Conservation (phyloP, 441 rosid genomes). For the Populus hybrid region DNA sequence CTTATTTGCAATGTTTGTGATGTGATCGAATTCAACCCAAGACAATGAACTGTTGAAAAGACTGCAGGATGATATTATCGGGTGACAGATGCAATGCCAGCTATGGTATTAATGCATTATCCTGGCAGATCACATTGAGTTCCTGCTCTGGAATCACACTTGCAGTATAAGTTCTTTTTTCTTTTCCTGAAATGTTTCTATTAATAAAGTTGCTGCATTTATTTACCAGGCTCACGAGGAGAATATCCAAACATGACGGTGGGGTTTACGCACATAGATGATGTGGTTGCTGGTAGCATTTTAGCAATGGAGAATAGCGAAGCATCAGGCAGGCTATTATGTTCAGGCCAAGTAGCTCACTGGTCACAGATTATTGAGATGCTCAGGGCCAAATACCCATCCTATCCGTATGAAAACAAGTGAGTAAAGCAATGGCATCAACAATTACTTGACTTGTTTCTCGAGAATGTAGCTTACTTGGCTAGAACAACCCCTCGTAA, state of each 20-base stretch:
- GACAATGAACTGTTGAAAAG: neutral
- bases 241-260: slow-evolving; percentile 58
- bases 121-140: neutral
- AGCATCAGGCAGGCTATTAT: slow-evolving; percentile 63
- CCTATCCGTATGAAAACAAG: slow-evolving; percentile 63
- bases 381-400: slow-evolving; percentile 60
- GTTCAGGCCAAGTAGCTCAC: slow-evolving; percentile 62
- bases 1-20: no score
- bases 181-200: neutral
- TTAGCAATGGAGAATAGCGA: slow-evolving; percentile 67
- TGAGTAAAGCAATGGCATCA: slow-evolving; percentile 22
- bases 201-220: neutral
- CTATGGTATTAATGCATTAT: neutral
- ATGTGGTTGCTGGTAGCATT: slow-evolving; percentile 62
- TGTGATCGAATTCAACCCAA: neutral
- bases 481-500: neutral
- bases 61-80: neutral
- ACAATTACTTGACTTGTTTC: neutral
- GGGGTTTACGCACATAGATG: slow-evolving; percentile 77
- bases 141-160: neutral
- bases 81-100: neutral
- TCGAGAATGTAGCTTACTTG: neutral
- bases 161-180: neutral
- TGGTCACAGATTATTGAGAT: slow-evolving; percentile 69
- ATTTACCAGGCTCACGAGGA: slow-evolving; percentile 42